These are phyloP conservation scores for Populus hybrid DNA, from an alignment of 441 rosid species.

Conservation along the genomic window DNA sequence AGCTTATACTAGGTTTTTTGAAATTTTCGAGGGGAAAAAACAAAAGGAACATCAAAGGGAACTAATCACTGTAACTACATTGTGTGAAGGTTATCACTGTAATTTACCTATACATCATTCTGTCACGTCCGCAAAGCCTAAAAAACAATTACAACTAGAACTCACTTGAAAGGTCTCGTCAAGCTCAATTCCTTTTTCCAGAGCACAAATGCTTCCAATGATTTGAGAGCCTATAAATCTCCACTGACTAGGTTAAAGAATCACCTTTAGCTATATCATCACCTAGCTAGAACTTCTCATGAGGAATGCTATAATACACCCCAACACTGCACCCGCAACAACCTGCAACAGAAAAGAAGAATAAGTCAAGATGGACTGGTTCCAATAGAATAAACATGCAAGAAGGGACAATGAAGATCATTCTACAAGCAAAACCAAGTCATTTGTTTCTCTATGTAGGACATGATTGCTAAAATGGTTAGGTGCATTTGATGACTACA, in stretches of 20 bases:
- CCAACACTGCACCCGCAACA: constrained; percentile 71
- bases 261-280: constrained; percentile 12
- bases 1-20: background rate
- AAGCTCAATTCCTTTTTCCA: background rate
- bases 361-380: background rate
- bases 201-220: background rate
- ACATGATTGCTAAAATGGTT: background rate
- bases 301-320: constrained; percentile 57
- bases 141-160: background rate
- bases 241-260: constrained; percentile 6
- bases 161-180: background rate
- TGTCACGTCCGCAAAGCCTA: background rate
- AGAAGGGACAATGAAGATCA: background rate
- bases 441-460: background rate
- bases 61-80: background rate
- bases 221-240: background rate
- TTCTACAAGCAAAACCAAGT: background rate
- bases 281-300: constrained; percentile 44
- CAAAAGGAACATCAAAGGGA: background rate
- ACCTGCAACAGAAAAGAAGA: constrained; percentile 43
- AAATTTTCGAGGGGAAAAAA: background rate
- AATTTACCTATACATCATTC: background rate
- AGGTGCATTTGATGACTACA: background rate
- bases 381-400: background rate
- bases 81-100: background rate